Evolutionary conservation across 371 early-diverging fungal species (phyloP).

Genomic region (Rhizopus delemar): DNA sequence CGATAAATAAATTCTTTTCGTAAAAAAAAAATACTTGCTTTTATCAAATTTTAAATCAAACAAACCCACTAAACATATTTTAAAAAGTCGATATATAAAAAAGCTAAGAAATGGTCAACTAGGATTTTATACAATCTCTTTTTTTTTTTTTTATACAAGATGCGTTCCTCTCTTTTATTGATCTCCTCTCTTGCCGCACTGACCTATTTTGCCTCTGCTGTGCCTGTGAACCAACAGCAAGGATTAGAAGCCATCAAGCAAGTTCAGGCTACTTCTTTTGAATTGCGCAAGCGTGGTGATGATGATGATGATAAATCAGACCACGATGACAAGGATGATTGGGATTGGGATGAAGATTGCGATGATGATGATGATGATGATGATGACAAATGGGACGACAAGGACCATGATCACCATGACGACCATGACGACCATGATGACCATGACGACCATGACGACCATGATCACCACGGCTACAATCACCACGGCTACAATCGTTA

Average conservation of each 20-base stretch:
- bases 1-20: too few species aligned
- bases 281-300: neutral
- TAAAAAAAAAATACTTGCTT: too few species aligned
- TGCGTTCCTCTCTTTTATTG: constrained; percentile 6
- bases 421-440: neutral
- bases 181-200: constrained; percentile 1
- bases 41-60: too few species aligned
- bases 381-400: constrained; percentile 2
- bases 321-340: neutral
- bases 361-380: neutral
- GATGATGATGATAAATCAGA: neutral
- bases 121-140: too few species aligned
- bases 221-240: neutral
- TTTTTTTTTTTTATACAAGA: neutral
- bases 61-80: too few species aligned
- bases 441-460: neutral
- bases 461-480: neutral
- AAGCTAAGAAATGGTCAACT: too few species aligned
- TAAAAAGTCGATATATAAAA: too few species aligned
- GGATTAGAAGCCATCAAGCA: neutral
- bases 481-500: too few species aligned
- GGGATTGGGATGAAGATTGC: neutral
- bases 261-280: neutral
- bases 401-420: too few species aligned
- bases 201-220: neutral